A percentile compares a stretch with the other conserved stretches of the same genome.
These are phyloP conservation scores for Pleurostoma richardsiae DNA, from an alignment of 2,329 filamentous ascomycete species.

Conservation along the genomic window DNA sequence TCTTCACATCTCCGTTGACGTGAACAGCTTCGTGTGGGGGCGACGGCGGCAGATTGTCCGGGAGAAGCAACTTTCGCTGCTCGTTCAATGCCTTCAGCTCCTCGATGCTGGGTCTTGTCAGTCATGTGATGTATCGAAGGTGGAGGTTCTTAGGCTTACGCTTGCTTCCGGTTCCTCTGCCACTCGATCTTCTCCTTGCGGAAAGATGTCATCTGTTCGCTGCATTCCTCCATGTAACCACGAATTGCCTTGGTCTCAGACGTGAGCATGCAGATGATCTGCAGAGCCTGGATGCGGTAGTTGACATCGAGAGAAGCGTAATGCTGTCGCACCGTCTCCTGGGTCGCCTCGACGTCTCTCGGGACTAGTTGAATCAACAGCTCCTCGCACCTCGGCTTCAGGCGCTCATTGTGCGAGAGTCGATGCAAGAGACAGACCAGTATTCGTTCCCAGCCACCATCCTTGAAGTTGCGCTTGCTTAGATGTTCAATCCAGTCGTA, in stretches of 20 bases:
- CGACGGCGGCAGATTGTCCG: slow-evolving; percentile 65
- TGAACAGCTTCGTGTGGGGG: slow-evolving; percentile 46
- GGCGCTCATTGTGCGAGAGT: slow-evolving; percentile 68
- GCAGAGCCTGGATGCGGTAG: slow-evolving; percentile 70
- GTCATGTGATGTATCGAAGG: no score
- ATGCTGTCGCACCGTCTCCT: slow-evolving; percentile 65
- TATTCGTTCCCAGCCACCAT: slow-evolving; percentile 89
- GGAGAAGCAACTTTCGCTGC: slow-evolving; percentile 66
- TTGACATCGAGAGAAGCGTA: slow-evolving; percentile 81
- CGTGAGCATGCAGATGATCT: slow-evolving; percentile 82
- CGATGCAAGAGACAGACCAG: slow-evolving; percentile 83
- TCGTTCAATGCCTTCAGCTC: slow-evolving; percentile 68
- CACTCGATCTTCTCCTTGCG: slow-evolving; percentile 94
- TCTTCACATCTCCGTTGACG: slow-evolving; percentile 53
- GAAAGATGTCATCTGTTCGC: slow-evolving; percentile 88
- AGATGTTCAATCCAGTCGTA: slow-evolving; percentile 85
- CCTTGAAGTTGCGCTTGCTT: slow-evolving; percentile 74
- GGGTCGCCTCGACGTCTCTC: slow-evolving; percentile 66
- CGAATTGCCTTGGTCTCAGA: slow-evolving; percentile 82
- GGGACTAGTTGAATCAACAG: slow-evolving; percentile 80
- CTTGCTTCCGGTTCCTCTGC: slow-evolving; percentile 70
- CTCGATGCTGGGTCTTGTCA: slow-evolving; percentile 47
- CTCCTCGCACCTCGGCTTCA: slow-evolving; percentile 69
- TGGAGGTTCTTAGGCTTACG: slow-evolving; percentile 36
- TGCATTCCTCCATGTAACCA: slow-evolving; percentile 86